Evolutionary conservation across 805 yeast species (phyloP), one percentile per base, ranked within the genome.

Genomic region (Zygotorulaspora danielsina): DNA sequence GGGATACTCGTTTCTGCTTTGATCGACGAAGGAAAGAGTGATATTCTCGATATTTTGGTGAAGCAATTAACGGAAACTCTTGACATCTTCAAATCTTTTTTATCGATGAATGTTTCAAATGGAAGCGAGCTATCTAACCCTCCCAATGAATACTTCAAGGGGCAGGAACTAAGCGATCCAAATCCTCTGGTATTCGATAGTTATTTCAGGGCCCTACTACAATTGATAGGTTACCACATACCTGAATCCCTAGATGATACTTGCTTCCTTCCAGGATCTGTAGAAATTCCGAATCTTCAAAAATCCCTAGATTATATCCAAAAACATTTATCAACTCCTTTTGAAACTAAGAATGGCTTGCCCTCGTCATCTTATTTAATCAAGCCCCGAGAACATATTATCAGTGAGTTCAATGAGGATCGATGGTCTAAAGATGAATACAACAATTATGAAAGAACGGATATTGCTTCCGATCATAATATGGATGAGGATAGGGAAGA

Each of bases 1-100:
- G 67, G 66, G 25, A 57, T 63, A 19, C 25, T 62, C 2, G 55
- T 63, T 2, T 57, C 66, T 0, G 40, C 64, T 4, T 36, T 63
- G n/a, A 36, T 62, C 8, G 67, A 63, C 44, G 59, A 58, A 20
- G 57, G 54, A 6, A 56, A 58, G 25, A 28, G 20, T 6, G 56
- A 54, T 5, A 20, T 54, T 5, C 34, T 62, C 6, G 54, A 50
- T 8, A 28, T 28, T 10, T 34, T 63, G 22, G 26, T 47, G 2
- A 13, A 34, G 1, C 57, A 61, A 39, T 32, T 63, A 17, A 34
- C 44, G 11, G 17, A 40, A 4, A 24, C 48, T 5, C 26, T 53
- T 3, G 50, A 50, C 19, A 36, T 36, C 4, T 48, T 53, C 32
- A 40, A 45, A 24, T 34, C 54, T 1, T 51, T 50, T 51, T 16